Percentiles rank a stretch among this genome's conserved stretches.
Conservation (phyloP, 345 rosid genomes). For the Sonneratia caseolaris region DNA sequence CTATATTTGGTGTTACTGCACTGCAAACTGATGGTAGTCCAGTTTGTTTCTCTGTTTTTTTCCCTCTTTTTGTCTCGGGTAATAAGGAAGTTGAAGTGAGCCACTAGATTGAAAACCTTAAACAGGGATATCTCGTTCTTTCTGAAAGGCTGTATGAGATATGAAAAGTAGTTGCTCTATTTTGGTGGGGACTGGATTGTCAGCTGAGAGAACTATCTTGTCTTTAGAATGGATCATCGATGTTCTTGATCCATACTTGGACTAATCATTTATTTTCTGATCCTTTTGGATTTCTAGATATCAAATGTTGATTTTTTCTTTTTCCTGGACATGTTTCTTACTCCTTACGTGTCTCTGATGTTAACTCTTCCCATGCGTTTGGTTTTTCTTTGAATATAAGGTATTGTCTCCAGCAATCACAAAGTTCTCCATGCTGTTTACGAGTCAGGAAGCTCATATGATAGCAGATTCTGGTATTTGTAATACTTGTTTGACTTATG, state of each 20-base stretch:
- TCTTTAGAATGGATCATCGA: not conserved
- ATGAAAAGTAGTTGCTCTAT: not conserved
- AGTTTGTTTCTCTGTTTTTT: no score
- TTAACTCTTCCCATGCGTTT: not conserved
- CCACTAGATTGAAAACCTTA: not conserved
- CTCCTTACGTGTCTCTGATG: slow-evolving; percentile 1
- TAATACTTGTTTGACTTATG: slow-evolving; percentile 69
- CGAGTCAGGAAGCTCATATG: slow-evolving; percentile 32
- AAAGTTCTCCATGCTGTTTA: slow-evolving; percentile 28
- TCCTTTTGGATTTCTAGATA: not conserved
- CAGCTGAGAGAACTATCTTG: not conserved
- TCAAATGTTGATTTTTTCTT: not conserved
- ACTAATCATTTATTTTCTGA: not conserved
- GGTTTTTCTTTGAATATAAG: slow-evolving; percentile 12
- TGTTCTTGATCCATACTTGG: not conserved
- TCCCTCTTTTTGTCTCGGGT: not conserved
- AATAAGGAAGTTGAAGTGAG: not conserved
- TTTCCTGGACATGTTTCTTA: not conserved
- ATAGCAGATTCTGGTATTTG: slow-evolving; percentile 68
- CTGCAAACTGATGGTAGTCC: not conserved
- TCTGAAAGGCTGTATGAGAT: not conserved
- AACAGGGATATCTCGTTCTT: not conserved
- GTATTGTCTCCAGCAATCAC: slow-evolving; percentile 25
- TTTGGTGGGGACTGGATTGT: not conserved
- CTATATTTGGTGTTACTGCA: not conserved